Evolutionary conservation across 2,329 filamentous ascomycete genomes (phyloP).

Genomic region (Rachicladosporium sp.): DNA sequence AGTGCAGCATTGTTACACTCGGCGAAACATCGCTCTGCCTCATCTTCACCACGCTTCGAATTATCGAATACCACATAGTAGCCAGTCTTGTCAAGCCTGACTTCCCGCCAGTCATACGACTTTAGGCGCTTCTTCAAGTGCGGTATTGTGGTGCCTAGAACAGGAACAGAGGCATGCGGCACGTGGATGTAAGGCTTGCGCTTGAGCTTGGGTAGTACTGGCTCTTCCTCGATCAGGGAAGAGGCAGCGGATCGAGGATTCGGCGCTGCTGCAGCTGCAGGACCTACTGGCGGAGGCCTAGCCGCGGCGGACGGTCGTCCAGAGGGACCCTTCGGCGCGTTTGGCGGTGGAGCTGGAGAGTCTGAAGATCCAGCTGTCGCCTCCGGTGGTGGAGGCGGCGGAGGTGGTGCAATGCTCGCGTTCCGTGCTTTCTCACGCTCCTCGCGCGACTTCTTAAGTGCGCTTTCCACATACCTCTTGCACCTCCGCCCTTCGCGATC

Average conservation of each 20-base stretch:
- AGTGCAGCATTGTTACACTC: slow-evolving; percentile 69
- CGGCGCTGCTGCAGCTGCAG: slow-evolving; percentile 28
- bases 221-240: slow-evolving; percentile 47
- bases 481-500: slow-evolving; percentile 82
- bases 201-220: slow-evolving; percentile 57
- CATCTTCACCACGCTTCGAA: slow-evolving; percentile 60
- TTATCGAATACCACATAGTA: slow-evolving; percentile 87
- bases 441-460: slow-evolving; percentile 56
- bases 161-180: slow-evolving; percentile 72
- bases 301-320: slow-evolving; percentile 31
- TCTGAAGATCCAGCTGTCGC: slow-evolving; percentile 23
- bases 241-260: slow-evolving; percentile 35
- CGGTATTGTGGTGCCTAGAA: slow-evolving; percentile 70
- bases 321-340: slow-evolving; percentile 76
- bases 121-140: slow-evolving; percentile 87
- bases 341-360: slow-evolving; percentile 57
- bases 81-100: slow-evolving; percentile 71
- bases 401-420: slow-evolving; percentile 21
- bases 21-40: slow-evolving; percentile 68
- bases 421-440: slow-evolving; percentile 36
- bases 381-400: slow-evolving; percentile 17
- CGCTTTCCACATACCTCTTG: slow-evolving; percentile 61
- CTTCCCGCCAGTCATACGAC: slow-evolving; percentile 66
- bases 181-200: slow-evolving; percentile 85
- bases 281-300: slow-evolving; percentile 20